Evolutionary conservation across 306 rosid genomes (phyloP), one percentile per base, ranked within the genome.

Genomic region (Prunus kanzakura): DNA sequence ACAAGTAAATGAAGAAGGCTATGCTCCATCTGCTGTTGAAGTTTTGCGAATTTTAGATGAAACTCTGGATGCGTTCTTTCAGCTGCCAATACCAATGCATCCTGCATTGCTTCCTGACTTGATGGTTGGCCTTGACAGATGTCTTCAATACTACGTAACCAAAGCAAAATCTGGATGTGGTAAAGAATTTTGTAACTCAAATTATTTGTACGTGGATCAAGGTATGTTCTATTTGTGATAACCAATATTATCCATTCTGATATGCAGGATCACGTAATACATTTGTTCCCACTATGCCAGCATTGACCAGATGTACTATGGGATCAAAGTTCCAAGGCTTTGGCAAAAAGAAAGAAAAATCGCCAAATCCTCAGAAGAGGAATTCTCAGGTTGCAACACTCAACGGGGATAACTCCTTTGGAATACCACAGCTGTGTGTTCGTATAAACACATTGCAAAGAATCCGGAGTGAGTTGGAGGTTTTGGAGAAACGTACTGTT

Each of bases 121-220:
- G 91, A 88, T 95, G 87, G 75, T 81, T 51, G 97, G 96, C 84
- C 93, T 95, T 45, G 99, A 95, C 78, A 89, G 92, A 83, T 88
- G 92, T 90, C 96, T 95, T 83, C 97, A 92, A 74, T 89, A 90
- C 75, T 92, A 95, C 50, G 78, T 84, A 77, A 66, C 77, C 35
- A 95, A 92, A 80, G 87, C 97, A 72, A 95, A 88, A 87, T 92
- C 97, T 67, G 99, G 97, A 85, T 92, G 97, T 70, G 99, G 99
- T 92, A 92, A 72, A 67, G 71, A 50, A 71, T 74, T 68, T 64
- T 75, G 60, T 56, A 60, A 70, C 25, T 71, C 64, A 11, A 27
- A 32, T 81, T 76, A 60, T 74, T 65, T 56, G 29, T 51, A 62
- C 16, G 47, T 67, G 62, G 60, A 72, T 64, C 54, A 35, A 71